phyloP scores from a whole-genome alignment of 441 rosid genomes.

The Jatropha podagrica region DNA sequence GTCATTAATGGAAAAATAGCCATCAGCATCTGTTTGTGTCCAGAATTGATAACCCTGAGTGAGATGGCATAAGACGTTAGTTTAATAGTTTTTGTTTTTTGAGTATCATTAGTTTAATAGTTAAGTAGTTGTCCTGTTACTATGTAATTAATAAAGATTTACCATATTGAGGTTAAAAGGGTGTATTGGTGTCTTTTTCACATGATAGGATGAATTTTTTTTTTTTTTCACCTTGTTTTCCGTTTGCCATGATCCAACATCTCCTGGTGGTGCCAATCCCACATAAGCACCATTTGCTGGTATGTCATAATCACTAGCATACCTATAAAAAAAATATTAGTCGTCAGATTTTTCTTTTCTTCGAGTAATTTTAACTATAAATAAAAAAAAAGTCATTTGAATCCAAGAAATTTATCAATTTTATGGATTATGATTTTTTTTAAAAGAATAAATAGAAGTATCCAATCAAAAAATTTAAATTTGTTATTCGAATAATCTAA shows the following conservation, averaged over 20 bases:
- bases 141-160: neutral
- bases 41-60: constrained; percentile 59
- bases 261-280: constrained; percentile 76
- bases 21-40: constrained; percentile 48
- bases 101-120: no score
- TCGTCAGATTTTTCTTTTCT: no score
- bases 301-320: constrained; percentile 32
- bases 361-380: no score
- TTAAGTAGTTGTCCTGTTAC: neutral
- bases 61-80: neutral
- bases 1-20: constrained; percentile 44
- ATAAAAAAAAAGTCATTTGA: no score
- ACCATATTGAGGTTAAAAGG: neutral
- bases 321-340: constrained; percentile 31
- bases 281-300: constrained; percentile 53
- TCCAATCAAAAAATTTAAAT: no score
- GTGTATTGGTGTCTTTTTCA: no score
- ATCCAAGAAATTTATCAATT: no score
- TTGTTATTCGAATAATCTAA: no score
- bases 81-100: neutral
- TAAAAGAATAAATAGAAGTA: no score
- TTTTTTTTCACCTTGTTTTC: no score
- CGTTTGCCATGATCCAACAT: constrained; percentile 65
- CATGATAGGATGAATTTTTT: no score
- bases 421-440: no score